Percentiles rank a stretch among this genome's conserved stretches.
phyloP scores from a whole-genome alignment of 768 basidiomycete genomes.

The Psilocybe subaeruginosa region DNA sequence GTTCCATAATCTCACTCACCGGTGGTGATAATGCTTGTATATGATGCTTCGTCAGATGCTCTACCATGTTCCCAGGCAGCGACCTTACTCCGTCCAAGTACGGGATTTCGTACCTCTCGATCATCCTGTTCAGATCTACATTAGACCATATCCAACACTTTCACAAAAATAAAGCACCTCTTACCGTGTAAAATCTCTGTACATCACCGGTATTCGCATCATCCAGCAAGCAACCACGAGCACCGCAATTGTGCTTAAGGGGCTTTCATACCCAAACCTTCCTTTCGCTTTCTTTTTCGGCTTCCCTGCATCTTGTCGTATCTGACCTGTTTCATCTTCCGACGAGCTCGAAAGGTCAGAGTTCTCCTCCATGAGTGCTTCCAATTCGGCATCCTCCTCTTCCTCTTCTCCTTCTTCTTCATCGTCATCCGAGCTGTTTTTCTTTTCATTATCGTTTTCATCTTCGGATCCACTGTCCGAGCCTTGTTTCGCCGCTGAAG shows the following conservation, averaged over 20 bases:
- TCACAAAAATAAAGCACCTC: conserved; percentile 23
- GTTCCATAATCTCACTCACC: conserved; percentile 44
- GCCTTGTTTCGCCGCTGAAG: conserved; percentile 2
- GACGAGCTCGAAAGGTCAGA: conserved; percentile 44
- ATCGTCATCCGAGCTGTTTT: conserved; percentile 22
- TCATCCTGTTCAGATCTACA: conserved; percentile 47
- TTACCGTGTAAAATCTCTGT: conserved; percentile 75
- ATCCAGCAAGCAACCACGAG: conserved; percentile 81
- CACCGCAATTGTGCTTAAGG: conserved; percentile 60
- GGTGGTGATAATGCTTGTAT: conserved; percentile 68
- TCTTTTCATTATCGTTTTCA: conserved; percentile 17
- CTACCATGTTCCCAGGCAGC: conserved; percentile 61
- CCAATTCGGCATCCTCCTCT: conserved; percentile 38
- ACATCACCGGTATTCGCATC: conserved; percentile 74
- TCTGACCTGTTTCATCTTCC: conserved; percentile 32
- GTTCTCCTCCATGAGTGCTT: conserved; percentile 44
- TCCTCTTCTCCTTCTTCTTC: conserved; percentile 22
- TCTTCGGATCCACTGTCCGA: conserved; percentile 12
- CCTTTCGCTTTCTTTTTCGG: conserved; percentile 21
- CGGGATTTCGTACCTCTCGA: conserved; percentile 77
- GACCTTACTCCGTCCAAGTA: conserved; percentile 74
- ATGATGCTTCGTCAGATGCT: conserved; percentile 75
- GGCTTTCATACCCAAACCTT: conserved; percentile 36
- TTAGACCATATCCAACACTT: conserved; percentile 1
- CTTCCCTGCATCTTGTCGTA: conserved; percentile 9